These are phyloP conservation scores for Amanita subjunquillea DNA, from an alignment of 768 basidiomycete species.

Conservation along the genomic window DNA sequence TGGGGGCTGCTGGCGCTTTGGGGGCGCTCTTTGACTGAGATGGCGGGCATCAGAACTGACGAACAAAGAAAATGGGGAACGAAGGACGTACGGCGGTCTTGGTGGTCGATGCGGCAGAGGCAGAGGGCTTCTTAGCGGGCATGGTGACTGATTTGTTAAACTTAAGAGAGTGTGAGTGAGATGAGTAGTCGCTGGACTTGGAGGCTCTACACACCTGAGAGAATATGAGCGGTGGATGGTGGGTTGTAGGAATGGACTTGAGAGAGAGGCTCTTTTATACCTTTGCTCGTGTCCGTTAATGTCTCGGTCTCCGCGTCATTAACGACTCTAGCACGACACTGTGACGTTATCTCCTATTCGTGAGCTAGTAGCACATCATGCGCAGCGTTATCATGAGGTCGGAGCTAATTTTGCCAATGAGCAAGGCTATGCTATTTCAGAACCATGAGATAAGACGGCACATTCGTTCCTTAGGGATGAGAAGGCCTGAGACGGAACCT, in stretches of 20 bases:
- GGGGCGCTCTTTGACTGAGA: not conserved
- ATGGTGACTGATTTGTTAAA: not conserved
- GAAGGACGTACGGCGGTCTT: not conserved
- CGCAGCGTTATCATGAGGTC: not conserved
- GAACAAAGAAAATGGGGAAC: not conserved
- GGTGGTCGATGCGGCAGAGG: not conserved
- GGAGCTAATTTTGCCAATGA: not conserved
- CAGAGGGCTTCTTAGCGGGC: conserved; percentile 2
- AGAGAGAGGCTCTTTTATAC: not conserved
- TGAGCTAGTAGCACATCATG: conserved; percentile 4
- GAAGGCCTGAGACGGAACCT: not conserved
- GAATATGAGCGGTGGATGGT: not conserved
- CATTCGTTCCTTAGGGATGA: not conserved
- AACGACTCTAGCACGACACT: not conserved
- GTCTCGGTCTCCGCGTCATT: not conserved
- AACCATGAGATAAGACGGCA: not conserved
- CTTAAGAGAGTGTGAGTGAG: not conserved
- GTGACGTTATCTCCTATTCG: not conserved
- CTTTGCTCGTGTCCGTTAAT: not conserved
- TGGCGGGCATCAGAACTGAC: not conserved
- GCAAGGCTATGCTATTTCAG: not conserved
- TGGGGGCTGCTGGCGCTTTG: not conserved
- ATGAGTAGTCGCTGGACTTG: not conserved
- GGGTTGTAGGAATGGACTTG: not conserved
- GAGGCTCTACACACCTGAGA: not conserved